These are phyloP conservation scores for Diplotaxis tenuifolia DNA, from an alignment of 345 rosid species.

Conservation along the genomic window DNA sequence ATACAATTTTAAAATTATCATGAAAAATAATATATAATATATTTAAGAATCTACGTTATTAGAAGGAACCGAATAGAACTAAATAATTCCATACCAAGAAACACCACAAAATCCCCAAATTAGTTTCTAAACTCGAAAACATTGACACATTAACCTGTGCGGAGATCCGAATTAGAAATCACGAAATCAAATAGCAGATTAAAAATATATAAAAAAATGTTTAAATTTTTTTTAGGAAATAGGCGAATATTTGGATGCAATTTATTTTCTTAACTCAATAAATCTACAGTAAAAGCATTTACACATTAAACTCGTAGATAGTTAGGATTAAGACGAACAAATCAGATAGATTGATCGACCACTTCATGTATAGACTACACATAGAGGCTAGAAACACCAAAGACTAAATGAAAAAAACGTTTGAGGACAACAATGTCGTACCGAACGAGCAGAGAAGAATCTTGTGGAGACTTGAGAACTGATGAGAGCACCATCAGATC, in stretches of 20 bases:
- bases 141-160: neutral
- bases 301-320: neutral
- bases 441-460: slow-evolving; percentile 67
- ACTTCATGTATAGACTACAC: neutral
- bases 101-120: neutral
- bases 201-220: too few relatives aligned
- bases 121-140: neutral
- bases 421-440: slow-evolving; percentile 22
- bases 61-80: neutral
- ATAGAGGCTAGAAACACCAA: neutral
- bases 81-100: neutral
- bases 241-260: too few relatives aligned
- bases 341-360: neutral
- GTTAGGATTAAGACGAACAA: neutral
- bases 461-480: slow-evolving; percentile 63
- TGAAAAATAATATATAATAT: too few relatives aligned
- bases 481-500: slow-evolving; percentile 37
- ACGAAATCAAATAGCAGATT: neutral
- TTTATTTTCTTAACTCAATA: too few relatives aligned
- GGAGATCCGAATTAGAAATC: neutral
- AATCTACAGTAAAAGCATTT: too few relatives aligned
- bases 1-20: too few relatives aligned
- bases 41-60: neutral
- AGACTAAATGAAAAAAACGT: neutral
- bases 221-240: too few relatives aligned